Conservation (phyloP, 192 early-diverging fungal genomes). For the Podila epigama region DNA sequence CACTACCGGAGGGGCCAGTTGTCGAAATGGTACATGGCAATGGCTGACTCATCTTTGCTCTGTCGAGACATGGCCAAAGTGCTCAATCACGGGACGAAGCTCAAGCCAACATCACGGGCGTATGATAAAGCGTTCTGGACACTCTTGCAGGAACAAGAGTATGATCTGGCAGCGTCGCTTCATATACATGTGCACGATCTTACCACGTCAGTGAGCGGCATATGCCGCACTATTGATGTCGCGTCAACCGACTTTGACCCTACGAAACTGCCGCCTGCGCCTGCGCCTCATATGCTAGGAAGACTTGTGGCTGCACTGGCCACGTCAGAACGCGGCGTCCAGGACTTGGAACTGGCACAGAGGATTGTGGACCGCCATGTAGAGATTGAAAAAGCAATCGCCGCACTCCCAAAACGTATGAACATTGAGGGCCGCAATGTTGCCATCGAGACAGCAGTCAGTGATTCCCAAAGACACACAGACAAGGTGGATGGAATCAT, state of each 20-base stretch:
- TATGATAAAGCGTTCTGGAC: conserved; percentile 4
- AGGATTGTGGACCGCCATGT: conserved; percentile 35
- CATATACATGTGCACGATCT: conserved; percentile 14
- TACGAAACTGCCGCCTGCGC: background rate
- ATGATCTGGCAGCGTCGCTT: conserved; percentile 15
- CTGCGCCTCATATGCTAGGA: background rate
- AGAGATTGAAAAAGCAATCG: background rate
- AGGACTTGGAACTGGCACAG: conserved; percentile 19
- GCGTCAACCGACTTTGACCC: background rate
- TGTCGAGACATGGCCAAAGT: conserved; percentile 19
- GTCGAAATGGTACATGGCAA: conserved; percentile 29
- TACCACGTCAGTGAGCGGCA: background rate
- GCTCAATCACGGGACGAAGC: background rate
- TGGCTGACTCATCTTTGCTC: conserved; percentile 1
- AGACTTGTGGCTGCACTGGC: conserved; percentile 11
- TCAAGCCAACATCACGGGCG: background rate
- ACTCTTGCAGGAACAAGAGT: conserved; percentile 12
- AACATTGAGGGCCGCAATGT: too few relatives aligned
- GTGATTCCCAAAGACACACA: too few relatives aligned
- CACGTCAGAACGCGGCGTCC: background rate
- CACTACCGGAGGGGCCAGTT: conserved; percentile 10
- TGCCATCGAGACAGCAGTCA: too few relatives aligned
- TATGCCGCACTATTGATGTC: background rate
- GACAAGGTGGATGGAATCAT: too few relatives aligned
- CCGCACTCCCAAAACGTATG: too few relatives aligned